A percentile compares a stretch with the other conserved stretches of the same genome.
phyloP scores from a whole-genome alignment of 768 basidiomycete species.

The Cystoderma amianthinum region DNA sequence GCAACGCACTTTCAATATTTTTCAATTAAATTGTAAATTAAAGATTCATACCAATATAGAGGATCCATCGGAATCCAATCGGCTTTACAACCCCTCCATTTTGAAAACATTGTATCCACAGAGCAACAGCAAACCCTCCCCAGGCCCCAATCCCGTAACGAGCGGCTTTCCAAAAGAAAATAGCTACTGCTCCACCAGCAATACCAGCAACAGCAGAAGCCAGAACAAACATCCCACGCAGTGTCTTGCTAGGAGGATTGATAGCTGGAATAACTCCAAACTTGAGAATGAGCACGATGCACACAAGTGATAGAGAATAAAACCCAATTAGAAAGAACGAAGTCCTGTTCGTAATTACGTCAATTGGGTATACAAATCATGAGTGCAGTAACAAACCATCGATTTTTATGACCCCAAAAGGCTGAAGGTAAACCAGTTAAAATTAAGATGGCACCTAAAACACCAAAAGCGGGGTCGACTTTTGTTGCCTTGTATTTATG shows the following conservation, averaged over 20 bases:
- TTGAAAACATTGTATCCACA: slow-evolving; percentile 84
- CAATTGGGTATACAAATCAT: no score
- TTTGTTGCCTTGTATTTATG: slow-evolving; percentile 45
- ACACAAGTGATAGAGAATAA: slow-evolving; percentile 82
- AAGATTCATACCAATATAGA: slow-evolving; percentile 65
- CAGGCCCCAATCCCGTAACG: slow-evolving; percentile 79
- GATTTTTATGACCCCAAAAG: slow-evolving; percentile 91
- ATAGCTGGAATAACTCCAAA: slow-evolving; percentile 83
- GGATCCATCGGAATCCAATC: slow-evolving; percentile 81
- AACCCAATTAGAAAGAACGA: slow-evolving; percentile 92
- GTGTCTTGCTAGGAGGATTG: slow-evolving; percentile 69
- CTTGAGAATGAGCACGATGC: slow-evolving; percentile 80
- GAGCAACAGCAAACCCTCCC: slow-evolving; percentile 81
- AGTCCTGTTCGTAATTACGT: slow-evolving; percentile 47
- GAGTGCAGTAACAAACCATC: slow-evolving; percentile 52
- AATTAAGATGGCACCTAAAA: slow-evolving; percentile 83
- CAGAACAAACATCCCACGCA: slow-evolving; percentile 88
- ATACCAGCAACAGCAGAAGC: slow-evolving; percentile 74
- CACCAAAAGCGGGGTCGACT: slow-evolving; percentile 85
- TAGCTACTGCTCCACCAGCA: slow-evolving; percentile 77
- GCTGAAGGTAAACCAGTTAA: slow-evolving; percentile 85
- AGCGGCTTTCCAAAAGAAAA: slow-evolving; percentile 91
- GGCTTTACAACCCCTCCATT: slow-evolving; percentile 75
- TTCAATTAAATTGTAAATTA: no score
- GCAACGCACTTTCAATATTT: no score